A percentile compares a stretch with the other conserved stretches of the same genome.
phyloP scores from a whole-genome alignment of 176 grass and related monocot genomes.

The Carex parvula region DNA sequence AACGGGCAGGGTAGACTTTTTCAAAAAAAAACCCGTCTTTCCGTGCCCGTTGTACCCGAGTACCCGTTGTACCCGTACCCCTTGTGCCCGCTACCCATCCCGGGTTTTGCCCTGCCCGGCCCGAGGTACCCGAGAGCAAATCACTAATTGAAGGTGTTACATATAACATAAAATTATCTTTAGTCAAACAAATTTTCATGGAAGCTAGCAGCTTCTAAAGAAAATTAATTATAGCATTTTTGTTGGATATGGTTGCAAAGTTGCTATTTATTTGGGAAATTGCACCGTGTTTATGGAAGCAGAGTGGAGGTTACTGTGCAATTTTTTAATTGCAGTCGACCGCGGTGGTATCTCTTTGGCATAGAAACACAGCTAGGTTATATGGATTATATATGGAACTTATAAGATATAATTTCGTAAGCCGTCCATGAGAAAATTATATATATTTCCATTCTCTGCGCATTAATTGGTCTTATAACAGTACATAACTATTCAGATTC shows the following conservation, averaged over 20 bases:
- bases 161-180: neutral
- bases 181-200: neutral
- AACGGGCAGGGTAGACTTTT: too few relatives aligned
- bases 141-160: too few relatives aligned
- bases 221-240: neutral
- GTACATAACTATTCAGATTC: conserved; percentile 20
- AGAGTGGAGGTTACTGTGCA: conserved; percentile 10
- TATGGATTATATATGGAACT: neutral
- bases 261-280: neutral
- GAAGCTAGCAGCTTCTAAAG: neutral
- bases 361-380: conserved; percentile 12
- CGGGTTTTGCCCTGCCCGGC: too few relatives aligned
- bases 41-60: too few relatives aligned
- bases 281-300: conserved; percentile 16
- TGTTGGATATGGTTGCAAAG: neutral
- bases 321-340: neutral
- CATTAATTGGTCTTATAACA: conserved; percentile 14
- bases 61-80: too few relatives aligned
- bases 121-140: too few relatives aligned
- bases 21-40: too few relatives aligned
- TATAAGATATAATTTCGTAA: conserved; percentile 23
- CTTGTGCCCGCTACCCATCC: too few relatives aligned
- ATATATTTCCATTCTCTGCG: conserved; percentile 21
- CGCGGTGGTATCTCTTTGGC: conserved; percentile 7
- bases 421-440: conserved; percentile 27